Percentiles rank a stretch among this genome's conserved stretches.
Conservation (phyloP, 805 yeast species). For the Nematodospora valgi region DNA sequence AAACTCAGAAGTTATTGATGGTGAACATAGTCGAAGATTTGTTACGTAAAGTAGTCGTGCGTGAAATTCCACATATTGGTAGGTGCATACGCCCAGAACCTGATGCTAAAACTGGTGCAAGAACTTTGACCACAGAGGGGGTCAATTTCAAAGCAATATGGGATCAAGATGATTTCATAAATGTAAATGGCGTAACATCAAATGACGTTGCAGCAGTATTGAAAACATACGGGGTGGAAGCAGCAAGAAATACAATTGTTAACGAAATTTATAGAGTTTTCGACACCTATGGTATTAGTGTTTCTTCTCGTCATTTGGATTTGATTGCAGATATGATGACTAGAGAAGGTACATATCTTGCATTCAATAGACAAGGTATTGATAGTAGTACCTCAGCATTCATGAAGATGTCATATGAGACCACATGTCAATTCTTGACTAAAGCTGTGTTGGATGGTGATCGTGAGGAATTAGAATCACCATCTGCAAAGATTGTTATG, state of each 20-base stretch:
- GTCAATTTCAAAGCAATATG: slow-evolving; percentile 97
- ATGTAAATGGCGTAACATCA: slow-evolving; percentile 84
- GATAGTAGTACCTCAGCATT: slow-evolving; percentile 93
- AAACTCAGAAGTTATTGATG: slow-evolving; percentile 91
- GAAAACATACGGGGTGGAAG: slow-evolving; percentile 95
- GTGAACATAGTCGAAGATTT: slow-evolving; percentile 92
- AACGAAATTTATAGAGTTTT: slow-evolving; percentile 94
- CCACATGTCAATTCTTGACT: slow-evolving; percentile 95
- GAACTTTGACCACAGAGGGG: slow-evolving; percentile 92
- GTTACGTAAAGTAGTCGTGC: slow-evolving; percentile 85
- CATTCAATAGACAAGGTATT: slow-evolving; percentile 98
- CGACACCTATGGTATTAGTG: slow-evolving; percentile 93
- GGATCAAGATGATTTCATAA: slow-evolving; percentile 92
- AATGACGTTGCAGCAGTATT: slow-evolving; percentile 92
- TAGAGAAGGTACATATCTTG: slow-evolving; percentile 93
- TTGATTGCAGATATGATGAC: slow-evolving; percentile 99
- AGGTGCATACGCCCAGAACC: slow-evolving; percentile 84
- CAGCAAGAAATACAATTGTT: slow-evolving; percentile 96
- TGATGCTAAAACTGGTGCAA: slow-evolving; percentile 51
- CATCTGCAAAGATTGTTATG: slow-evolving; percentile 88
- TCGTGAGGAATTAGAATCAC: slow-evolving; percentile 81
- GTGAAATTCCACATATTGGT: slow-evolving; percentile 88
- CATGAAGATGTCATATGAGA: slow-evolving; percentile 98
- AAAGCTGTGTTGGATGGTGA: slow-evolving; percentile 94
- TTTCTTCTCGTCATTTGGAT: slow-evolving; percentile 90